phyloP scores from a whole-genome alignment of 345 rosid genomes.

The Salix dunnii region DNA sequence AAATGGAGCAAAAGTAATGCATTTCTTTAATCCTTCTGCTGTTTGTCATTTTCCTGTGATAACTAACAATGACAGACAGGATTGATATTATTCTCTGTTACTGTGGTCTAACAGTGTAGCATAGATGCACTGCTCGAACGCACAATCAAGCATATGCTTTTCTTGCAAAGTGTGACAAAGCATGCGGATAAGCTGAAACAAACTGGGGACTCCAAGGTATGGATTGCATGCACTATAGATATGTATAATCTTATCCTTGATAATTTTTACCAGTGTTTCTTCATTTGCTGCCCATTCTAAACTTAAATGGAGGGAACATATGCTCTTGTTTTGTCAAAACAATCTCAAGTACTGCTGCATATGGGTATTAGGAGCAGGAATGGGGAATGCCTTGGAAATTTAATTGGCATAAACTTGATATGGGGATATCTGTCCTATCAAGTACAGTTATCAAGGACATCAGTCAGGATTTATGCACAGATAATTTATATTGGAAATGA shows the following conservation, averaged over 20 bases:
- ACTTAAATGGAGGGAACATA: neutral
- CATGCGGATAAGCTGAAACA: conserved; percentile 89
- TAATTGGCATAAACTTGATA: neutral
- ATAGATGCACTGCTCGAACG: conserved; percentile 92
- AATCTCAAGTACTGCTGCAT: neutral
- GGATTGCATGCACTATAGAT: neutral
- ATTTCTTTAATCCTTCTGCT: conserved; percentile 2
- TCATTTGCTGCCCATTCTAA: neutral
- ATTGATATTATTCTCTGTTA: conserved; percentile 13
- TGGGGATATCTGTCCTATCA: neutral
- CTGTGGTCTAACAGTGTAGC: conserved; percentile 74
- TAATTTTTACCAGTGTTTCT: neutral
- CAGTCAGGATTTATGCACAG: neutral
- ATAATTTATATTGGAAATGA: neutral
- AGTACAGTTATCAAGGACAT: neutral
- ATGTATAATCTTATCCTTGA: neutral
- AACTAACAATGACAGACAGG: neutral
- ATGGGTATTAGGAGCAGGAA: neutral
- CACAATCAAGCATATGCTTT: conserved; percentile 97
- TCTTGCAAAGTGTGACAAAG: conserved; percentile 92
- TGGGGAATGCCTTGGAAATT: neutral
- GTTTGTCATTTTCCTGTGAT: neutral
- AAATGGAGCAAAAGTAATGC: conserved; percentile 79
- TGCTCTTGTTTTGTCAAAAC: neutral
- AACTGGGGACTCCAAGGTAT: conserved; percentile 81